These are phyloP conservation scores for Cryptosporidium xiaoi DNA, from an alignment of 169 alveolate genomes.

Conservation along the genomic window DNA sequence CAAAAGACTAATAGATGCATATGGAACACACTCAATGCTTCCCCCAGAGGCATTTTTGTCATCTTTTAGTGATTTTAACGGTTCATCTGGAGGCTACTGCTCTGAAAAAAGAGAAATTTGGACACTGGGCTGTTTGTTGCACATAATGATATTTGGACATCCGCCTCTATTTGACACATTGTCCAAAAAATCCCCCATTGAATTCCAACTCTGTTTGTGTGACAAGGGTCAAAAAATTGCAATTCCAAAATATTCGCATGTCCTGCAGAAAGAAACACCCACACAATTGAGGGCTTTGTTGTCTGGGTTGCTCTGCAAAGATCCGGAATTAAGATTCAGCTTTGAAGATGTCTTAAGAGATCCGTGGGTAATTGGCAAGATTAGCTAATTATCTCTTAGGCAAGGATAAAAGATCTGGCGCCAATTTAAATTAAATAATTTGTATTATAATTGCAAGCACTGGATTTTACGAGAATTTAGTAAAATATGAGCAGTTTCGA, in stretches of 20 bases:
- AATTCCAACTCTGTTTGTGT: constrained; percentile 40
- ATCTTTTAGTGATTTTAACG: background rate
- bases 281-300: constrained; percentile 6
- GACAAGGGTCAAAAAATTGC: background rate
- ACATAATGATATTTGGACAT: constrained; percentile 44
- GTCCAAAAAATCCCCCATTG: constrained; percentile 48
- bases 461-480: background rate
- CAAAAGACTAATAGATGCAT: constrained; percentile 43
- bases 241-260: constrained; percentile 41
- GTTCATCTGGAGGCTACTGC: constrained; percentile 9
- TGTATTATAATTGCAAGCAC: background rate
- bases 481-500: background rate
- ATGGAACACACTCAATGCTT: constrained; percentile 56
- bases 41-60: constrained; percentile 67
- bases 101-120: constrained; percentile 70
- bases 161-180: constrained; percentile 29
- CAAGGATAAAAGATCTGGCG: constrained; percentile 22
- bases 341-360: constrained; percentile 13
- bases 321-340: constrained; percentile 1
- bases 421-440: background rate
- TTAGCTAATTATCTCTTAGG: background rate
- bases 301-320: constrained; percentile 14
- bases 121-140: constrained; percentile 56
- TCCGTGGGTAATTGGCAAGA: constrained; percentile 1
- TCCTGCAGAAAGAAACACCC: constrained; percentile 18